Evolutionary conservation across 2,329 filamentous ascomycete genomes (phyloP), one percentile per base, ranked within the genome.

Genomic region (Monosporascus cannonballus): DNA sequence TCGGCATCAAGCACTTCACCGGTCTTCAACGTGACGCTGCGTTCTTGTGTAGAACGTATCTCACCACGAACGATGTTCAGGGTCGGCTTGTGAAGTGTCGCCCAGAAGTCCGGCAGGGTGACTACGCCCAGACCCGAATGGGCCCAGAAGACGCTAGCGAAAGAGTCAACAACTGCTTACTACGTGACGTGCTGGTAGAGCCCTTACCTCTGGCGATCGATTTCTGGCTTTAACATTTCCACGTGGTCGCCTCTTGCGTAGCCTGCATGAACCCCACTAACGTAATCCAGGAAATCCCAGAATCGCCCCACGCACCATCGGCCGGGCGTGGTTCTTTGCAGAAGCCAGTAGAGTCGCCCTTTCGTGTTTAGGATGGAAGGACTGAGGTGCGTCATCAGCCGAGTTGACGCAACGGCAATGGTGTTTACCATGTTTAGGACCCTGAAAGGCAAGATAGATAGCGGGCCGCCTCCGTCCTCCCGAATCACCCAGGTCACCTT

Each of bases 401-500:
- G 49, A 8, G 61, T 61, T 3, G 61, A 59, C 22, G 51, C 58
- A 25, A 63, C 56, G 6, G 57, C 59, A 17, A 64, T 59, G 17
- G 54, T 49, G 30, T 62, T 63, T 7, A 60, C 45, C 11, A 55
- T 44, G 30, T 56, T 56, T 25, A 64, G 37, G 45, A 64, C 52
- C 22, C 41, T 53, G 51, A 57, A 58, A 2, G 61, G 59, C 50
- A 63, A 38, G 39, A 63, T 56, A 17, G 55, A 50, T 9, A 59
- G 53, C 14, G 63, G 56, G 1, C 63, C 61, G 9, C 50, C 51
- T 6, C 63, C 61, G 42, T 63, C 60, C 34, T 54, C 38, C 9
- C 63, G 62, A 36, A 65, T 65, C 15, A 59, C 54, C 63, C 63
- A 65, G 15, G 52, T 57, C 17, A 65, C 63, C 24, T 59, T 56